Base-by-base conservation (phyloP, 208 protist genomes). In the Crithidia sp. region DNA sequence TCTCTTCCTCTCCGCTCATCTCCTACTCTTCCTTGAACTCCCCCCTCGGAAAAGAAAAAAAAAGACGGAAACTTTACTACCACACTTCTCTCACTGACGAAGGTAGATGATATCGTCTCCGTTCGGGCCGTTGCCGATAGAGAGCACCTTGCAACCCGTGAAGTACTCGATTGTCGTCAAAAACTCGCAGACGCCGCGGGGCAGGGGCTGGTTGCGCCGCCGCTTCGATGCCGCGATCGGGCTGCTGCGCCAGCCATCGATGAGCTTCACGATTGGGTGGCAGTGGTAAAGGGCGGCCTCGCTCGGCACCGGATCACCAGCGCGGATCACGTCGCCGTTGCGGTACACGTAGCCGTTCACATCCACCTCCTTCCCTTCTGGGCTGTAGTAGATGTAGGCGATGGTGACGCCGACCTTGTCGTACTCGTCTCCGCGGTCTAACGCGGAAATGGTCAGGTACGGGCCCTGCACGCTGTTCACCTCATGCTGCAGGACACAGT, bases 341-440 rank as follows among this genome's bases (percentile, higher is more conserved):
- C 83, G 77, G 81, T 95, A 95, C 64, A 77, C 67, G 40, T 83
- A 76, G 9, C 94, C 94, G 75, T 96, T 97, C 64, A 80, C 75
- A 66, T 91, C 76, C 40, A 89, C 56, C 61, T 73, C 12, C 64
- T 72, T 74, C 17, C 86, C 86, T 5, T 87, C 76, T 0, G 75
- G 79, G 71, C 82, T 79, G 81, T 92, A 90, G 74, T 95, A 98
- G 55, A 98, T 73, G 76, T 98, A 98, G 13, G 89, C 94, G 69
- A 98, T 95, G 28, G 84, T 91, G 43, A 98, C 74, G 16, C 92
- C 94, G 49, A 96, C 49, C 74, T 86, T 85, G 57, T 98, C 92
- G 79, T 98, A 98, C 57, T 96, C 91, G 50, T 98, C 94, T 9
- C 90, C 94, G 62, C 94, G 90, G 78, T 98, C 94, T 14, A 98